Evolutionary conservation across 768 basidiomycete species (phyloP).

Genomic region (Rhodotorula toruloides): DNA sequence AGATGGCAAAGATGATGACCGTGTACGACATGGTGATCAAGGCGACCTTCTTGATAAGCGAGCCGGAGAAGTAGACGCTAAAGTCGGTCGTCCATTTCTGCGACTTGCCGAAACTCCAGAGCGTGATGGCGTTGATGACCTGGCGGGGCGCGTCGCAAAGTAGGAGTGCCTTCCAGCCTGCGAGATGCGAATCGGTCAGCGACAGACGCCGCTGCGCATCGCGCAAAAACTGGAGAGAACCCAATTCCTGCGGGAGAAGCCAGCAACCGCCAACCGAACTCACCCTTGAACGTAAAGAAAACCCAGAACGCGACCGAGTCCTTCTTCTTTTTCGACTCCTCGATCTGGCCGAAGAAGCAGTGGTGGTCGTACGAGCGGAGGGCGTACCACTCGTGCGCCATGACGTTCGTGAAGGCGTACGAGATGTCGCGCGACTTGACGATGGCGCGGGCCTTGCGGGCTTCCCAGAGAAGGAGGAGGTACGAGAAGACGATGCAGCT

Average conservation of each 20-base stretch:
- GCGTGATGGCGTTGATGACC: constrained; percentile 92
- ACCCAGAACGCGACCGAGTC: constrained; percentile 99
- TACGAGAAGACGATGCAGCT: constrained; percentile 99
- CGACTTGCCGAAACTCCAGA: constrained; percentile 79
- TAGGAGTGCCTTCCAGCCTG: constrained; percentile 80
- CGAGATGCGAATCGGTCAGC: background rate
- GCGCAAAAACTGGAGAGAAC: background rate
- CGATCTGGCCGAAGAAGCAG: constrained; percentile 96
- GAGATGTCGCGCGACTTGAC: constrained; percentile 93
- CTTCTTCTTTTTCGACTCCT: constrained; percentile 87
- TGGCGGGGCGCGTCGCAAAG: constrained; percentile 96
- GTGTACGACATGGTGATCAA: constrained; percentile 88
- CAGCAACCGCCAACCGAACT: too few species aligned
- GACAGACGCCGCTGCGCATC: background rate
- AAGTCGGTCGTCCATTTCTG: constrained; percentile 69
- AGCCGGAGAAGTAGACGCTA: constrained; percentile 52
- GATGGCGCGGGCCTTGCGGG: constrained; percentile 85
- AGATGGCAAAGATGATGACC: constrained; percentile 76
- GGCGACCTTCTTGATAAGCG: constrained; percentile 55
- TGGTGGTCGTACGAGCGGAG: constrained; percentile 71
- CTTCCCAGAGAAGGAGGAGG: constrained; percentile 88
- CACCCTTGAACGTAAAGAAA: constrained; percentile 99
- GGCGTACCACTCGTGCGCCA: constrained; percentile 92
- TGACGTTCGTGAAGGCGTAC: constrained; percentile 94
- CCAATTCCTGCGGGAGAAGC: too few species aligned